Base-by-base conservation (phyloP, 306 rosid genomes). In the Neltuma alba region DNA sequence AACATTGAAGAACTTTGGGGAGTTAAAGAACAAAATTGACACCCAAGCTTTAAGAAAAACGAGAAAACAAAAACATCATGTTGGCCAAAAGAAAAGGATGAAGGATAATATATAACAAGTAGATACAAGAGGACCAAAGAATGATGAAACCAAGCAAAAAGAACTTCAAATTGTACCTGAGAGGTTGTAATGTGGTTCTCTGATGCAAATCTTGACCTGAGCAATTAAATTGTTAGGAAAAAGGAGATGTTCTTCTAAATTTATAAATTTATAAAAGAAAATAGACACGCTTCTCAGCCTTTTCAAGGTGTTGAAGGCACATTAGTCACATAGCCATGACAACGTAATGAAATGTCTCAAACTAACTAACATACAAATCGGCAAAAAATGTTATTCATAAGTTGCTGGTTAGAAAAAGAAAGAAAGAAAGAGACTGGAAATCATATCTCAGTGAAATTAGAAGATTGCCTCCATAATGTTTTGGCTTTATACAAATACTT, bases 131-230 rank as follows among this genome's bases (percentile, higher is more conserved):
- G 30, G 61, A 70, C 48, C 11, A 48, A 64, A 33, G 41, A 82
- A 78, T 47, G 76, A 20, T 30, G 61, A 55, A 81, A 68, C 55
- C 74, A 20, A 61, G 36, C 23, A 75, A 42, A 75, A 75, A 42
- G 52, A 58, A 73, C 48, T 78, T 58, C 64, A 76, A 70, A 48
- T 40, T 64, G 61, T 82, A 72, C 76, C 76, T 72, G 62, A 7
- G 63, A 72, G 76, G 2, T 37, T 72, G 41, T 11, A 2, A 31
- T 31, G n/a, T 70, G 60, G 30, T 72, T 72, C 76, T 72, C 76
- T 48, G 31, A 6, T 72, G 16, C 11, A 72, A 72, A 72, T 30
- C 45, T 72, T 48, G 76, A 48, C 76, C 76, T 72, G 44, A 72
- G 76, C 20, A 8, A 72, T 9, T 72, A 52, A 47, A 48, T 31